These are phyloP conservation scores for Salix arbutifolia DNA, from an alignment of 345 rosid genomes.

Conservation along the genomic window DNA sequence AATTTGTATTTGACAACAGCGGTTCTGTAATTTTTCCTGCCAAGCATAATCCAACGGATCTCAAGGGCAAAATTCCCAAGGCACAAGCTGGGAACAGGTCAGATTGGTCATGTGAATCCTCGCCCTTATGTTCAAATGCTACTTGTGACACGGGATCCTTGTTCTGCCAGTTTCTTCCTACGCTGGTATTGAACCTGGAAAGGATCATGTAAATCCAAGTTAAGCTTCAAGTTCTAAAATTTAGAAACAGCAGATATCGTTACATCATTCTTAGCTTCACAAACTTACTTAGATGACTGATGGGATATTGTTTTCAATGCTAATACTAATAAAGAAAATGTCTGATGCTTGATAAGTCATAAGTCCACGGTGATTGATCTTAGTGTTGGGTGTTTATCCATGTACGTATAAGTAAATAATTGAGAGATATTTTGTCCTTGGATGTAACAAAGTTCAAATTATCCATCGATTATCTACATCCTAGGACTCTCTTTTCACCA, in stretches of 20 bases:
- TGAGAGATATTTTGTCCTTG: background rate
- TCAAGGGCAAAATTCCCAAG: background rate
- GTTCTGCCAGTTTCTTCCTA: conserved; percentile 54
- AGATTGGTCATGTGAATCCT: conserved; percentile 19
- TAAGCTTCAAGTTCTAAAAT: background rate
- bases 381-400: background rate
- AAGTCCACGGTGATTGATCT: background rate
- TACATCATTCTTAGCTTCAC: background rate
- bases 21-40: background rate
- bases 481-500: background rate
- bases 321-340: background rate
- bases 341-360: background rate
- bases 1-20: background rate
- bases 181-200: conserved; percentile 56
- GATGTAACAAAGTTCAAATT: background rate
- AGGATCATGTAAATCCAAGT: background rate
- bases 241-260: background rate
- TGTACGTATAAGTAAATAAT: background rate
- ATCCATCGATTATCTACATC: background rate
- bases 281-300: background rate
- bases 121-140: conserved; percentile 17
- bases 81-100: background rate
- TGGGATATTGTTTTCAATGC: background rate
- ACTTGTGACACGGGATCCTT: conserved; percentile 44
- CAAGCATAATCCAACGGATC: conserved; percentile 1